phyloP scores from a whole-genome alignment of 2,329 filamentous ascomycete species.

The Myriosclerotinia curreyana region DNA sequence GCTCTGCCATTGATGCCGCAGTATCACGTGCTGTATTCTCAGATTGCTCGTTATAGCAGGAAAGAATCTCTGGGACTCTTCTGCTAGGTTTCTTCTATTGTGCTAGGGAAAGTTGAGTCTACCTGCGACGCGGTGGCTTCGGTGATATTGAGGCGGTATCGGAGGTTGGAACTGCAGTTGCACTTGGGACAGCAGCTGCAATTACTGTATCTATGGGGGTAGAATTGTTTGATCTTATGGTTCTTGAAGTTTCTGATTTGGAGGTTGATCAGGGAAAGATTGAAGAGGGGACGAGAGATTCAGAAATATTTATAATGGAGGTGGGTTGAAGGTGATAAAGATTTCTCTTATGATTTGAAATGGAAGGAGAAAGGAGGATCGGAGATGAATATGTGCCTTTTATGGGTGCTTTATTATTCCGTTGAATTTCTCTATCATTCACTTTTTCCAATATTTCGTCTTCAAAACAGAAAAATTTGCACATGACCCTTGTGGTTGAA shows the following conservation, averaged over 20 bases:
- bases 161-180: too few species aligned
- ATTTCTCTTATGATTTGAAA: not conserved
- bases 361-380: not conserved
- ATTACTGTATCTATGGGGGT: not conserved
- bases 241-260: not conserved
- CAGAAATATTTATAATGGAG: not conserved
- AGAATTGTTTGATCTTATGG: not conserved
- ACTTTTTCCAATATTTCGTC: not conserved
- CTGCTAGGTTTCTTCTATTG: not conserved
- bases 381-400: not conserved
- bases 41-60: too few species aligned
- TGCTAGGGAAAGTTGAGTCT: not conserved
- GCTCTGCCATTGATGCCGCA: too few species aligned
- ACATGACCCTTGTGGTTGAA: not conserved
- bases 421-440: not conserved
- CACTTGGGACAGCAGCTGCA: not conserved
- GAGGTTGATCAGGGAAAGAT: not conserved
- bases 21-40: too few species aligned
- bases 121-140: not conserved
- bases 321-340: not conserved
- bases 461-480: not conserved
- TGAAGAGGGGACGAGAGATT: not conserved
- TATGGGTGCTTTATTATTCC: not conserved
- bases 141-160: not conserved
- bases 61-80: too few species aligned